Percentiles rank a stretch among this genome's conserved stretches.
Evolutionary conservation across 345 rosid genomes (phyloP).

Genomic region (Geranium brycei): DNA sequence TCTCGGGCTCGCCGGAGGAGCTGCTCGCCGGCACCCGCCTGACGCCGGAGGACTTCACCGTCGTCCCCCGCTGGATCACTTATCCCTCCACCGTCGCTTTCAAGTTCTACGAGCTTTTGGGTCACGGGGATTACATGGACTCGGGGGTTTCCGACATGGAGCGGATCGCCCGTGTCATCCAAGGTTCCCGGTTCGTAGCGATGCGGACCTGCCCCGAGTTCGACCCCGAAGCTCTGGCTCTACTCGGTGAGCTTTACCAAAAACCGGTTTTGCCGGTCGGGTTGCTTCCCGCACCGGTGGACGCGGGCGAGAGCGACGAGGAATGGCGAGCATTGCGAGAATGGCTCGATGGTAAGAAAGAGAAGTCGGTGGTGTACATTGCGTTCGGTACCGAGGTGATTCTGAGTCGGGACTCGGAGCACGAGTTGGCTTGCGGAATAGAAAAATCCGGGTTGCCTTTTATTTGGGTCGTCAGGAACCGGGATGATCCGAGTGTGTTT

Average conservation of each 20-base stretch:
- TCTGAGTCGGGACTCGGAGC: slow-evolving; percentile 6
- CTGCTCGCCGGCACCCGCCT: slow-evolving; percentile 6
- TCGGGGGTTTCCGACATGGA: slow-evolving; percentile 2
- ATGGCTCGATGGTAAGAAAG: neutral
- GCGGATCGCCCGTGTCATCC: neutral
- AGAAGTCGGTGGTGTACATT: slow-evolving; percentile 5
- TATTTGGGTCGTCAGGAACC: slow-evolving; percentile 13
- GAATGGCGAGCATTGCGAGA: too few relatives aligned
- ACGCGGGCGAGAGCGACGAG: too few relatives aligned
- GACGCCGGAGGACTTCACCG: slow-evolving; percentile 20
- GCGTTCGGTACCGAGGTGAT: slow-evolving; percentile 14
- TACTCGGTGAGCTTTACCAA: slow-evolving; percentile 3
- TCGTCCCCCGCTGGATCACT: slow-evolving; percentile 20
- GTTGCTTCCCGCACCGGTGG: neutral
- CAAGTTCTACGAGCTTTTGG: slow-evolving; percentile 8
- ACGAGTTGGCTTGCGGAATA: slow-evolving; percentile 17
- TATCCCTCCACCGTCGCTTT: slow-evolving; percentile 12
- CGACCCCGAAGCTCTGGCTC: slow-evolving; percentile 8
- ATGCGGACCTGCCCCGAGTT: slow-evolving; percentile 13
- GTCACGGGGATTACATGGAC: slow-evolving; percentile 7
- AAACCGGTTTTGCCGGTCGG: slow-evolving; percentile 8
- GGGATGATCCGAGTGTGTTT: neutral
- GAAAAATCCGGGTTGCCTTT: slow-evolving; percentile 14
- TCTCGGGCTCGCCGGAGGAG: slow-evolving; percentile 9
- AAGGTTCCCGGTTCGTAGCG: slow-evolving; percentile 3